Conservation (phyloP, 2,329 filamentous ascomycete species). For the Aspergillus floridensis region DNA sequence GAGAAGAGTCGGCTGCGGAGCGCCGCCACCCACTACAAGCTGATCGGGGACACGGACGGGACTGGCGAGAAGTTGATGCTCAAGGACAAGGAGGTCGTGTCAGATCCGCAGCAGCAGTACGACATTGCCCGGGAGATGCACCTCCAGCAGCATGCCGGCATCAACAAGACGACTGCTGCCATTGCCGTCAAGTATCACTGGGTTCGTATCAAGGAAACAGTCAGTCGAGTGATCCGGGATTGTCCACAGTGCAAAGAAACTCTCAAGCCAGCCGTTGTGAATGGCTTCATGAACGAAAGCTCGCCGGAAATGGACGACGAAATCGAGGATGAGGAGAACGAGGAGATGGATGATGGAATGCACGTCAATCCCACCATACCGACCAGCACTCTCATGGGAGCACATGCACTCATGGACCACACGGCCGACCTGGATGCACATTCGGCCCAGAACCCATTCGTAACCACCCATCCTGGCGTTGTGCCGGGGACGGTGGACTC, state of each 20-base stretch:
- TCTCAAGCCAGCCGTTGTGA: slow-evolving; percentile 54
- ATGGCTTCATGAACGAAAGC: slow-evolving; percentile 29
- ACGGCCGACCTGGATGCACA: slow-evolving; percentile 16
- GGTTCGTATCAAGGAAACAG: slow-evolving; percentile 97
- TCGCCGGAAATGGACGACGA: slow-evolving; percentile 7
- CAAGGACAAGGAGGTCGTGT: slow-evolving; percentile 96
- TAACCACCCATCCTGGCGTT: slow-evolving; percentile 29
- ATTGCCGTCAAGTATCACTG: slow-evolving; percentile 96
- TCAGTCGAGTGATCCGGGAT: slow-evolving; percentile 88
- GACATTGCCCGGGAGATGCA: slow-evolving; percentile 81
- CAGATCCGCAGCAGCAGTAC: slow-evolving; percentile 84
- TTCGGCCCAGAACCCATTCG: slow-evolving; percentile 34
- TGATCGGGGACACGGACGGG: slow-evolving; percentile 54
- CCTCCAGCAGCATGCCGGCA: slow-evolving; percentile 75
- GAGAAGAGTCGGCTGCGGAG: slow-evolving; percentile 93
- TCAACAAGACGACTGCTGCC: slow-evolving; percentile 95
- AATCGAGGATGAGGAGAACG: slow-evolving; percentile 4
- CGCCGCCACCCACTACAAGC: slow-evolving; percentile 92
- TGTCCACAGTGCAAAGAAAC: slow-evolving; percentile 86
- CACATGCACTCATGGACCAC: slow-evolving; percentile 24
- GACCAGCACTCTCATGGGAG: slow-evolving; percentile 10
- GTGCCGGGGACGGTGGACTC: slow-evolving; percentile 37
- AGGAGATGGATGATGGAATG: neutral
- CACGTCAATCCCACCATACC: slow-evolving; percentile 7
- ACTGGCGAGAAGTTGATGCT: slow-evolving; percentile 78